Evolutionary conservation across 2,329 filamentous ascomycete species (phyloP).

Genomic region (Pseudogymnoascus sp.): DNA sequence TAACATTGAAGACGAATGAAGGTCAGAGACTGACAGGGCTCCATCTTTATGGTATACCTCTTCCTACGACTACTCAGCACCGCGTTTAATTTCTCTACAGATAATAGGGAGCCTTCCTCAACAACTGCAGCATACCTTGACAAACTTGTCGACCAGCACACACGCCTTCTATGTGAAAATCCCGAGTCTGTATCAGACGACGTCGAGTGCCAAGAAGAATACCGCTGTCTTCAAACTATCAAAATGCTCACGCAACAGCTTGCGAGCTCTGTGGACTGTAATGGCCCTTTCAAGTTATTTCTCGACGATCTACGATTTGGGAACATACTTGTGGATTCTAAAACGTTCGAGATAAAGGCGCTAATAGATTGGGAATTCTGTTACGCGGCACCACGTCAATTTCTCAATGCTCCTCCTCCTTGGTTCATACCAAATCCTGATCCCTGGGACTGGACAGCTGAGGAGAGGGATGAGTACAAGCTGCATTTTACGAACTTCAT

Average conservation of each 20-base stretch:
- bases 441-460: constrained; percentile 21
- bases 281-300: constrained; percentile 24
- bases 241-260: not conserved
- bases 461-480: not conserved
- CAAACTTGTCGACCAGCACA: not conserved
- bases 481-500: not conserved
- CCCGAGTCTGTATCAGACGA: not conserved
- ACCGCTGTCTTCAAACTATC: not conserved
- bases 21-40: too few species aligned
- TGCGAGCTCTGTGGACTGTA: not conserved
- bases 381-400: constrained; percentile 30
- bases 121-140: not conserved
- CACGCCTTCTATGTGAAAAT: not conserved
- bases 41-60: too few species aligned
- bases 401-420: constrained; percentile 31
- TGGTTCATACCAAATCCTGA: constrained; percentile 33
- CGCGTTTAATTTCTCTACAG: not conserved
- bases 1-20: too few species aligned
- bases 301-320: constrained; percentile 29
- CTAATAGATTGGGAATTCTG: constrained; percentile 37
- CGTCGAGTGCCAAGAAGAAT: not conserved
- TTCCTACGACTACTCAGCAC: too few species aligned
- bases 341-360: constrained; percentile 22
- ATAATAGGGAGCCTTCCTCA: not conserved
- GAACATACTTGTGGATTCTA: constrained; percentile 28